Evolutionary conservation across 352 stramenopile species (phyloP), one percentile per base, ranked within the genome.

Genomic region (Phytophthora megakarya): DNA sequence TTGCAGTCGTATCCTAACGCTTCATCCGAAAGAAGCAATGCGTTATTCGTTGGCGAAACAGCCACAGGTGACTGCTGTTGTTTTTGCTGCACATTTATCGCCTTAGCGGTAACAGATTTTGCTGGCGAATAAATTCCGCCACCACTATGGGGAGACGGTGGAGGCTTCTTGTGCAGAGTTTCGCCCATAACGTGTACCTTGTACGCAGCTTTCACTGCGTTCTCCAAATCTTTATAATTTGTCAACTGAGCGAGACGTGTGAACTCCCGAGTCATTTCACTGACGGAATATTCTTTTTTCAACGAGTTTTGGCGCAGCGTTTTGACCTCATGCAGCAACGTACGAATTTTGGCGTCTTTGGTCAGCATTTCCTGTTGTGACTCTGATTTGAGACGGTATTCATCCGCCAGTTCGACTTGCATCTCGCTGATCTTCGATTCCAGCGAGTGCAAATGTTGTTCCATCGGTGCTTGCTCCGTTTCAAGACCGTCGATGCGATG

Each of bases 231-330:
- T 46, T 93, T 95, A 19, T 78, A 71, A 45, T 92, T 92, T 8
- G 79, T 86, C 49, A 93, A 73, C 38, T 93, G 80, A 4, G 81
- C 75, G 9, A 95, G 74, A 6, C 81, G 75, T 16, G 80, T 79
- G 40, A 95, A 86, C 47, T 93, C 84, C 7, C 86, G 84, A 2
- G 81, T 84, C 82, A 95, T 93, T 53, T 90, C 86, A 44, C 81
- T 84, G 52, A 91, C 81, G 0, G 76, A 71, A 33, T 91, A 93
- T 32, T 95, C 84, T 32, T 92, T 91, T 58, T 95, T 89, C 18
- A 89, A 67, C 53, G 84, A 80, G 16, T 72, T 85, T 48, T 93
- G 86, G 0, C 86, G 81, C 22, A 95, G 61, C 32, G 73, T 73
- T 45, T 92, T 92, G 47, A 92, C 81, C 67, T 95, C 86, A 28